A percentile compares a stretch with the other conserved stretches of the same genome.
These are phyloP conservation scores for Abortiporus biennis DNA, from an alignment of 1,284 basidiomycete species.

Conservation along the genomic window DNA sequence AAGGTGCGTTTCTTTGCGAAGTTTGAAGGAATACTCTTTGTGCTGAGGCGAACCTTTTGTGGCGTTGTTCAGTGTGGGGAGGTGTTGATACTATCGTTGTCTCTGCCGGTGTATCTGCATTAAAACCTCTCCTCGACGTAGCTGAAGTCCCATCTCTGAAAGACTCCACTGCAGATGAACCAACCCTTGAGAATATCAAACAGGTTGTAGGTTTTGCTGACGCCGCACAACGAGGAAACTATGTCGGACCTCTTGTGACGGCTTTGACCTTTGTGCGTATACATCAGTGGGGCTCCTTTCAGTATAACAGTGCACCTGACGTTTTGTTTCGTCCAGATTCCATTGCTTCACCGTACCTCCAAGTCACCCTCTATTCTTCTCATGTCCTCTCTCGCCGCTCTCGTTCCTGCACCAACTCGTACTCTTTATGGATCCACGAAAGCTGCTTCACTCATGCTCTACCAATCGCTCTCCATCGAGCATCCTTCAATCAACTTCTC, in stretches of 20 bases:
- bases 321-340: constrained; percentile 47
- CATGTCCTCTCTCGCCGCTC: constrained; percentile 75
- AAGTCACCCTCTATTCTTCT: constrained; percentile 70
- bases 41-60: background rate
- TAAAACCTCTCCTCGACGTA: constrained; percentile 72
- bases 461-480: constrained; percentile 76
- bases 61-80: constrained; percentile 52
- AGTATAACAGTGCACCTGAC: background rate
- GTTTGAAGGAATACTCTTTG: background rate
- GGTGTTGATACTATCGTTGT: constrained; percentile 85
- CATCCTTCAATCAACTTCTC: constrained; percentile 61
- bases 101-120: constrained; percentile 81
- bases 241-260: constrained; percentile 55
- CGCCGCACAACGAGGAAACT: constrained; percentile 57
- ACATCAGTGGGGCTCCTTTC: constrained; percentile 6
- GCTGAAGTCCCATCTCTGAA: constrained; percentile 50
- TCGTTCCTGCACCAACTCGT: constrained; percentile 83
- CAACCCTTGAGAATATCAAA: constrained; percentile 42
- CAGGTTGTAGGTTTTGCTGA: constrained; percentile 45
- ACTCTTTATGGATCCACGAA: constrained; percentile 85
- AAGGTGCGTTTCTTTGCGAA: constrained; percentile 36
- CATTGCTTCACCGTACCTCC: constrained; percentile 68
- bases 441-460: constrained; percentile 72
- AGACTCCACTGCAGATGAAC: constrained; percentile 29
- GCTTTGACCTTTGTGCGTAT: constrained; percentile 61